Conservation (phyloP, 306 rosid species). For the Lablab purpureus region DNA sequence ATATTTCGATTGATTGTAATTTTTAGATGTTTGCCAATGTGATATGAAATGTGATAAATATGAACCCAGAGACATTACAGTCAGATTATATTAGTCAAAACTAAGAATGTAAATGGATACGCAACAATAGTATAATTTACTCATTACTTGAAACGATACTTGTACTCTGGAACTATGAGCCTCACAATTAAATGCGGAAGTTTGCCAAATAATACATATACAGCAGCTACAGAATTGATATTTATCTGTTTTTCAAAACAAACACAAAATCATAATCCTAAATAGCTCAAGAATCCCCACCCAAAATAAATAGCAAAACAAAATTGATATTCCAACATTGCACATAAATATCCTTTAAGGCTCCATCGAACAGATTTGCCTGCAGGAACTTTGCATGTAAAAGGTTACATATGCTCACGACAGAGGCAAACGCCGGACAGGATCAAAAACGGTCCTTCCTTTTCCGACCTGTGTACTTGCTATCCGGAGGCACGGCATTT, state of each 20-base stretch:
- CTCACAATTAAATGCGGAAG: neutral
- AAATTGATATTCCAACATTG: neutral
- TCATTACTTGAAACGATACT: neutral
- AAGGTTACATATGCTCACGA: neutral
- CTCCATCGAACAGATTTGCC: neutral
- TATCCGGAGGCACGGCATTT: constrained; percentile 71
- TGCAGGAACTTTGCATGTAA: neutral
- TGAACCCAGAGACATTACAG: too few species aligned
- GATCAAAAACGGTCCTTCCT: constrained; percentile 80
- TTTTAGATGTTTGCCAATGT: too few species aligned
- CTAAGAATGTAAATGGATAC: neutral
- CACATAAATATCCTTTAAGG: constrained; percentile 10
- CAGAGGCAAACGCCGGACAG: constrained; percentile 6
- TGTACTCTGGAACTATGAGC: neutral
- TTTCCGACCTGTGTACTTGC: constrained; percentile 88
- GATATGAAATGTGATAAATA: too few species aligned
- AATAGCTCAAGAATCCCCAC: neutral
- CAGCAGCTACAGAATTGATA: neutral
- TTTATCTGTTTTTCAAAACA: neutral
- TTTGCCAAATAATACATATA: neutral
- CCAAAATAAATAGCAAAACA: neutral
- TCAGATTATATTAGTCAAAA: neutral
- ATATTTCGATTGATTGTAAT: too few species aligned
- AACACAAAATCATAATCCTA: neutral
- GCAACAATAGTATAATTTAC: neutral